Evolutionary conservation across 192 early-diverging fungal species (phyloP).

Genomic region (Umbelopsis sp.): DNA sequence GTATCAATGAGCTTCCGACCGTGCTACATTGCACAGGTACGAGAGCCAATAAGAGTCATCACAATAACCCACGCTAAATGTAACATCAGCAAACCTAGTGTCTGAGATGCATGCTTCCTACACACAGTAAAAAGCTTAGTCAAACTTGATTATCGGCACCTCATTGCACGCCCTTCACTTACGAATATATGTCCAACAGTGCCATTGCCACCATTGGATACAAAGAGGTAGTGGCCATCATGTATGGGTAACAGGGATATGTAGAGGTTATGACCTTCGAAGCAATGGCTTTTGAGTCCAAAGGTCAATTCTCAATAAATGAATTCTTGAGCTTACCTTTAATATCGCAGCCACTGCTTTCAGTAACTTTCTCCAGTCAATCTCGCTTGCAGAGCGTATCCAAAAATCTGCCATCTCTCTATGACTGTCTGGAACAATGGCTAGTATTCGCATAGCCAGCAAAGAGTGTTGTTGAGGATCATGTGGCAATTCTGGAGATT

Average conservation of each 20-base stretch:
- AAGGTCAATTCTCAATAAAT: background rate
- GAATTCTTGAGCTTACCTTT: background rate
- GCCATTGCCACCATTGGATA: slow-evolving; percentile 46
- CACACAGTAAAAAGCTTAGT: background rate
- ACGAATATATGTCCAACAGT: slow-evolving; percentile 41
- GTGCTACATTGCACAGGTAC: slow-evolving; percentile 1
- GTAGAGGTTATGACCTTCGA: slow-evolving; percentile 40
- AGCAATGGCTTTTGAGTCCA: background rate
- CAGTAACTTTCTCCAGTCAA: background rate
- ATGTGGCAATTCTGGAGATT: slow-evolving; percentile 1
- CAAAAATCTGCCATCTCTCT: slow-evolving; percentile 3
- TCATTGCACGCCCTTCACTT: background rate
- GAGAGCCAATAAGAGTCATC: slow-evolving; percentile 12
- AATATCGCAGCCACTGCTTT: slow-evolving; percentile 16
- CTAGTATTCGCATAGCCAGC: background rate
- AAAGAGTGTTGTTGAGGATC: background rate
- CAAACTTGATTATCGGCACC: background rate
- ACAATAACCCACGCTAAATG: slow-evolving; percentile 33
- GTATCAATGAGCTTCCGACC: too few relatives aligned
- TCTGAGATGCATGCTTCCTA: slow-evolving; percentile 25
- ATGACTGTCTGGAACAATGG: background rate
- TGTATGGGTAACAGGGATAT: slow-evolving; percentile 42
- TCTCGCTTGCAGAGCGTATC: background rate
- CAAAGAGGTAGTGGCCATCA: slow-evolving; percentile 25
- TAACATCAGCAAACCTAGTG: slow-evolving; percentile 19